Conservation (phyloP, 805 yeast genomes). For the Metschnikowia santaceciliae region DNA sequence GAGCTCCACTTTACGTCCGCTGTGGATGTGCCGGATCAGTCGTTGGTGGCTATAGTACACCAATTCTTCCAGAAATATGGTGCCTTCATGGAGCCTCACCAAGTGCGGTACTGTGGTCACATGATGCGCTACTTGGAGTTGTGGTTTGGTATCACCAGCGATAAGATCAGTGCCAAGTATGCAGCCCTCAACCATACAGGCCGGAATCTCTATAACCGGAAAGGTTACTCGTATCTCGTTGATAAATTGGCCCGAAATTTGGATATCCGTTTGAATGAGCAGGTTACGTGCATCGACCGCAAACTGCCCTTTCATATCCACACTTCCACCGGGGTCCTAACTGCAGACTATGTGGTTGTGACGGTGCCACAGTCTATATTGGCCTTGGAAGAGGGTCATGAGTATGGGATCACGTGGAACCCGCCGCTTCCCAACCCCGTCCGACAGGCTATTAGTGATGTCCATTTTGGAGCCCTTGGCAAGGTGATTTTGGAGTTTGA, state of each 20-base stretch:
- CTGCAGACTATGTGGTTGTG: slow-evolving; percentile 58
- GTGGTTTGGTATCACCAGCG: slow-evolving; percentile 79
- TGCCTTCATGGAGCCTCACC: slow-evolving; percentile 47
- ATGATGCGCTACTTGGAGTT: slow-evolving; percentile 58
- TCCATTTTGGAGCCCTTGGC: slow-evolving; percentile 67
- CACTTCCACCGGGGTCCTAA: slow-evolving; percentile 30
- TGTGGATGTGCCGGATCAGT: slow-evolving; percentile 46
- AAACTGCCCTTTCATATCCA: slow-evolving; percentile 14
- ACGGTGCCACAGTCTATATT: slow-evolving; percentile 77
- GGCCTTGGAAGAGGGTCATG: slow-evolving; percentile 31
- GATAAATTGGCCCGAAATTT: slow-evolving; percentile 36
- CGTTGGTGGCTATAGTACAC: slow-evolving; percentile 47
- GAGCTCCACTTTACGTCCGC: slow-evolving; percentile 54
- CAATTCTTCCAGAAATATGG: slow-evolving; percentile 46
- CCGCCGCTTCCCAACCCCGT: slow-evolving; percentile 53
- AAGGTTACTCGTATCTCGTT: slow-evolving; percentile 55
- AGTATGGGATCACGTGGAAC: slow-evolving; percentile 50
- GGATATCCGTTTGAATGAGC: slow-evolving; percentile 37
- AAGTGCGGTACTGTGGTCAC: slow-evolving; percentile 49
- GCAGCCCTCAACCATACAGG: slow-evolving; percentile 72
- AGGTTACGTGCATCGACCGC: slow-evolving; percentile 40
- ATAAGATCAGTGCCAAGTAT: slow-evolving; percentile 61
- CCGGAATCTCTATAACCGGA: slow-evolving; percentile 64
- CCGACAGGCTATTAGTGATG: slow-evolving; percentile 38
- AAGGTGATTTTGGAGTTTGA: slow-evolving; percentile 70